phyloP scores from a whole-genome alignment of 2,329 filamentous ascomycete genomes.

The Cladobotryum protrusum region DNA sequence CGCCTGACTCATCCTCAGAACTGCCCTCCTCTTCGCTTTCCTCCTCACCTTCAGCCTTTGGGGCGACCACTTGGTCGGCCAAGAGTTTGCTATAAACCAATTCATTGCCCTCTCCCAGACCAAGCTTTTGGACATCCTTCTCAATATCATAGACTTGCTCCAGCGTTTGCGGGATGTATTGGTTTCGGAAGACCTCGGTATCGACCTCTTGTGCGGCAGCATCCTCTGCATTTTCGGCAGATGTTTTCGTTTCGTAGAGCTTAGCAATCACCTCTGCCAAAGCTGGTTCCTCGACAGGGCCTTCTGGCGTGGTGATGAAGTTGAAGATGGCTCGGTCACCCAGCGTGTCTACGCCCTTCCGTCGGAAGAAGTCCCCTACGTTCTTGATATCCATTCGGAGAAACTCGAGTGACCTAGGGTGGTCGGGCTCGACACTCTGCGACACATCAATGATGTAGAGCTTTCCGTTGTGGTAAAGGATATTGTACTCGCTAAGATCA shows the following conservation, averaged over 20 bases:
- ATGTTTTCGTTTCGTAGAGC: constrained; percentile 54
- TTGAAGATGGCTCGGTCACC: constrained; percentile 74
- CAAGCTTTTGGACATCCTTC: constrained; percentile 74
- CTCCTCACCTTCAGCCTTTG: constrained; percentile 32
- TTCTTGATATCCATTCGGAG: constrained; percentile 99
- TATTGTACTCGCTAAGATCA: constrained; percentile 96
- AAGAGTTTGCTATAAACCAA: constrained; percentile 82
- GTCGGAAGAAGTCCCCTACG: constrained; percentile 83
- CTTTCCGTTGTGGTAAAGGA: constrained; percentile 76
- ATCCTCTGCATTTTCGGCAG: constrained; percentile 44
- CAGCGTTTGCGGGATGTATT: constrained; percentile 93
- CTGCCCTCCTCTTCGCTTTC: constrained; percentile 33
- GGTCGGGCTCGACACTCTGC: constrained; percentile 94
- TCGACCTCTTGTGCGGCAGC: constrained; percentile 65
- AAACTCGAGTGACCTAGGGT: constrained; percentile 87
- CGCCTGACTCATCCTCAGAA: constrained; percentile 39
- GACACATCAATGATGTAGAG: constrained; percentile 97
- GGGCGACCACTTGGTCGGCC: constrained; percentile 56
- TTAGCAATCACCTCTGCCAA: constrained; percentile 59
- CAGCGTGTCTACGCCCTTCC: constrained; percentile 76
- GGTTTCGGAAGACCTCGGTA: constrained; percentile 87
- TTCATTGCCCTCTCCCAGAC: constrained; percentile 65
- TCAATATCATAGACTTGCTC: constrained; percentile 97
- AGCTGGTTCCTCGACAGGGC: constrained; percentile 52
- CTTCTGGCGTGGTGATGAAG: constrained; percentile 65